phyloP scores from a whole-genome alignment of 768 basidiomycete species.

The Podaxis sp. region DNA sequence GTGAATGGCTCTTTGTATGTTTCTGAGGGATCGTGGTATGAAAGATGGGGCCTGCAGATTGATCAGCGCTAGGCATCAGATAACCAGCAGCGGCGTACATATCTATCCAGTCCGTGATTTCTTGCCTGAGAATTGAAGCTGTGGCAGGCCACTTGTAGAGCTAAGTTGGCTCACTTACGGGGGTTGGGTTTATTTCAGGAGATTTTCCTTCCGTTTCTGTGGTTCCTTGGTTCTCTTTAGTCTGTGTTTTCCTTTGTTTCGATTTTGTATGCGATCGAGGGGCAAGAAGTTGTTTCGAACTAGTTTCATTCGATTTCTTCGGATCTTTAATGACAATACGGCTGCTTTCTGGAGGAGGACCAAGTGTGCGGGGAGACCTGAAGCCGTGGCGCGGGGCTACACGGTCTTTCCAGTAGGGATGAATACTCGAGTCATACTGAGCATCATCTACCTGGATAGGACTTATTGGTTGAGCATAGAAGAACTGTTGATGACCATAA shows the following conservation, averaged over 20 bases:
- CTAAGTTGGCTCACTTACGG: background rate
- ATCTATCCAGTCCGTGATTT: slow-evolving; percentile 34
- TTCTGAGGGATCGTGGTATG: slow-evolving; percentile 44
- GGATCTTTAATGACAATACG: slow-evolving; percentile 7
- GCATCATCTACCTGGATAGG: slow-evolving; percentile 4
- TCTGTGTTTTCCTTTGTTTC: background rate
- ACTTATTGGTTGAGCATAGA: background rate
- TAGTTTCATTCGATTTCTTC: background rate
- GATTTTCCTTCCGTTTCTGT: background rate
- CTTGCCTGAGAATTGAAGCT: background rate
- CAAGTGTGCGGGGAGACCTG: background rate
- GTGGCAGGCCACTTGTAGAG: background rate
- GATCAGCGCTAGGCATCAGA: background rate
- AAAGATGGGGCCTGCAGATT: slow-evolving; percentile 39
- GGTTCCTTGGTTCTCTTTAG: background rate
- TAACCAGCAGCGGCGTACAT: slow-evolving; percentile 24
- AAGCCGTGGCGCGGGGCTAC: slow-evolving; percentile 6
- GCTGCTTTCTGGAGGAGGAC: background rate
- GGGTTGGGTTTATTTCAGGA: background rate
- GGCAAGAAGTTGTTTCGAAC: background rate
- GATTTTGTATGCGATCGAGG: background rate
- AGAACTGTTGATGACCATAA: background rate
- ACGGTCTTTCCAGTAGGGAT: slow-evolving; percentile 10
- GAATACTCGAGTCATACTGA: slow-evolving; percentile 1
- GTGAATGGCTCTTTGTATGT: slow-evolving; percentile 43